Conservation (phyloP, 352 stramenopile genomes). For the Phytophthora colocasiae region DNA sequence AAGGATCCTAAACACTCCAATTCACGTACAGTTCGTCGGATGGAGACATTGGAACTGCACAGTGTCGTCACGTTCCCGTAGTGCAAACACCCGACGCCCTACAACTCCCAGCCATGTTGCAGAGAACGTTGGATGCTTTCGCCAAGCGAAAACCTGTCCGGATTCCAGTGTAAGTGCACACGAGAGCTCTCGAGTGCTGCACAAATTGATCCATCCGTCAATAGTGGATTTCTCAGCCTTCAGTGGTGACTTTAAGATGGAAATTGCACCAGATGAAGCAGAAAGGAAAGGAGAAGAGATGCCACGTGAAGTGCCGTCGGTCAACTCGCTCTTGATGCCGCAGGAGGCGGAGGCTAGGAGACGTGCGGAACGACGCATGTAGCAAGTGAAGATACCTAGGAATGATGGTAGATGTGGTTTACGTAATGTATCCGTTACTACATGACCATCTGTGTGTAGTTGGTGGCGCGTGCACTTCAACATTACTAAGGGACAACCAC, state of each 20-base stretch:
- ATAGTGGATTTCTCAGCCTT: constrained; percentile 14
- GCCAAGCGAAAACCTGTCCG: constrained; percentile 62
- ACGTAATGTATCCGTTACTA: constrained; percentile 20
- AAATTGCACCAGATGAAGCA: constrained; percentile 20
- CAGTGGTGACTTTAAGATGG: constrained; percentile 1
- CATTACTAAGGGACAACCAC: neutral
- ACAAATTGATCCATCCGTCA: constrained; percentile 54
- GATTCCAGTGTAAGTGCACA: constrained; percentile 57
- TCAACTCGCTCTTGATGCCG: constrained; percentile 14
- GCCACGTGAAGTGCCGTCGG: neutral
- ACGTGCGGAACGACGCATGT: constrained; percentile 40
- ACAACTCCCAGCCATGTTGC: constrained; percentile 66
- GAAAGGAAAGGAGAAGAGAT: neutral
- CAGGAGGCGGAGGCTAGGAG: constrained; percentile 19
- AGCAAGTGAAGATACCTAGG: neutral
- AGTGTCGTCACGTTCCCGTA: constrained; percentile 49
- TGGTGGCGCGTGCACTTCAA: constrained; percentile 1
- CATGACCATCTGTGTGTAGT: too few species aligned
- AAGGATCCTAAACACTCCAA: neutral
- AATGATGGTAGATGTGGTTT: constrained; percentile 17
- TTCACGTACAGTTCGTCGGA: constrained; percentile 57
- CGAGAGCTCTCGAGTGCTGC: constrained; percentile 51
- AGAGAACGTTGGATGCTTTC: constrained; percentile 3
- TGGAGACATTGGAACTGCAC: constrained; percentile 70
- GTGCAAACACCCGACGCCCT: constrained; percentile 44